Conservation (phyloP, 495 filamentous ascomycete genomes). For the Thozetella sp. region DNA sequence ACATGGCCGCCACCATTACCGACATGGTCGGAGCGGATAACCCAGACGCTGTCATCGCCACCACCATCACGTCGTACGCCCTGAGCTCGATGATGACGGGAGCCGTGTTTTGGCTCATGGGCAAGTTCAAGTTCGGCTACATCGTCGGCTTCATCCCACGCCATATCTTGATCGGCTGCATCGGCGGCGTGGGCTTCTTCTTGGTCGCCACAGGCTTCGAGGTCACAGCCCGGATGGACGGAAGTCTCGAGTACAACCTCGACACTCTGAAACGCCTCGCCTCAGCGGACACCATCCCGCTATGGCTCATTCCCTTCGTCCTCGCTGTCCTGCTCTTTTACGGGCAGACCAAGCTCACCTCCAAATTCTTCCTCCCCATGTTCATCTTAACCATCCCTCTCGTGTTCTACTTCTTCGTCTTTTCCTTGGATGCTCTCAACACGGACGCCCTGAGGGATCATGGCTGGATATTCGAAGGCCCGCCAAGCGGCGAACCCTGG, state of each 20-base stretch:
- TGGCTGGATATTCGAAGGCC: slow-evolving; percentile 91
- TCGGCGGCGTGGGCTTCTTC: slow-evolving; percentile 98
- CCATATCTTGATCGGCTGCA: slow-evolving; percentile 95
- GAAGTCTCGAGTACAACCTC: slow-evolving; percentile 77
- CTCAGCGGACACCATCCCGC: slow-evolving; percentile 66
- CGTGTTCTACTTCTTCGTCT: slow-evolving; percentile 81
- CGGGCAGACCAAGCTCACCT: slow-evolving; percentile 72
- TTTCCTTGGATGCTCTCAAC: slow-evolving; percentile 62
- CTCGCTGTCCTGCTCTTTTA: slow-evolving; percentile 77
- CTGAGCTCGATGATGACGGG: slow-evolving; percentile 92
- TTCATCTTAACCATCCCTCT: slow-evolving; percentile 83
- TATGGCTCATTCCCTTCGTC: slow-evolving; percentile 81
- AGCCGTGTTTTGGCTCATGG: slow-evolving; percentile 87
- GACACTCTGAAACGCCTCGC: slow-evolving; percentile 76
- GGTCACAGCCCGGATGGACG: slow-evolving; percentile 87
- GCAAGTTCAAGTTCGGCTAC: slow-evolving; percentile 79
- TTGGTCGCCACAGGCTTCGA: slow-evolving; percentile 89
- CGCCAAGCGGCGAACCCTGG: slow-evolving; percentile 83
- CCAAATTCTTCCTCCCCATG: slow-evolving; percentile 80
- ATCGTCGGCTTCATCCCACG: slow-evolving; percentile 95
- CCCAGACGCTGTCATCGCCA: slow-evolving; percentile 83
- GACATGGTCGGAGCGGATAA: slow-evolving; percentile 75
- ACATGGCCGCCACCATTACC: slow-evolving; percentile 92
- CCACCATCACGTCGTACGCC: slow-evolving; percentile 87
- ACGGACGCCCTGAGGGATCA: slow-evolving; percentile 62